Conservation (phyloP, 2,329 filamentous ascomycete species). For the Alternaria rosae region DNA sequence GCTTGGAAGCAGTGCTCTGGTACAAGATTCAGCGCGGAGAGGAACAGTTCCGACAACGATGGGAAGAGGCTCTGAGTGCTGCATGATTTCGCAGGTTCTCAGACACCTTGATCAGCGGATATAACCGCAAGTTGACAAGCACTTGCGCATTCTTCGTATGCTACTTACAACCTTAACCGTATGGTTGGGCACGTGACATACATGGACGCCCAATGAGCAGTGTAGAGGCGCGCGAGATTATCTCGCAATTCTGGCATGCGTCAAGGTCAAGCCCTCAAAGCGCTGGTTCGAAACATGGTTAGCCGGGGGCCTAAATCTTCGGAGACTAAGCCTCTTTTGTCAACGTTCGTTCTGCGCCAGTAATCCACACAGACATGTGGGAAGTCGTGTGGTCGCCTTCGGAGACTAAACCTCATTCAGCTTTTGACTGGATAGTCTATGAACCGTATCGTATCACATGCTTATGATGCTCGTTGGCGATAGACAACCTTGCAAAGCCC, state of each 20-base stretch:
- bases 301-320: not conserved
- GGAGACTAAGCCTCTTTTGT: slow-evolving; percentile 1
- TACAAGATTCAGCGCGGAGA: not conserved
- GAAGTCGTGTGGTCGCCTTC: not conserved
- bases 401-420: not conserved
- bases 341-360: not conserved
- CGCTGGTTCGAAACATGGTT: not conserved
- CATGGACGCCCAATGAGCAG: not conserved
- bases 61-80: not conserved
- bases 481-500: not conserved
- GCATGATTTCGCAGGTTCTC: not conserved
- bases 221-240: not conserved
- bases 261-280: not conserved
- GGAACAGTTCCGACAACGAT: not conserved
- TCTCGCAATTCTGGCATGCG: not conserved
- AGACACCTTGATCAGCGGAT: not conserved
- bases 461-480: not conserved
- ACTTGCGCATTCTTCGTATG: not conserved
- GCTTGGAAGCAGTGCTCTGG: slow-evolving; percentile 2
- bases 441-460: not conserved
- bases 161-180: not conserved
- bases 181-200: not conserved
- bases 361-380: not conserved
- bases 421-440: not conserved
- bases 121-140: not conserved